Conservation (phyloP, 2,329 filamentous ascomycete species). For the Aureobasidium lini region DNA sequence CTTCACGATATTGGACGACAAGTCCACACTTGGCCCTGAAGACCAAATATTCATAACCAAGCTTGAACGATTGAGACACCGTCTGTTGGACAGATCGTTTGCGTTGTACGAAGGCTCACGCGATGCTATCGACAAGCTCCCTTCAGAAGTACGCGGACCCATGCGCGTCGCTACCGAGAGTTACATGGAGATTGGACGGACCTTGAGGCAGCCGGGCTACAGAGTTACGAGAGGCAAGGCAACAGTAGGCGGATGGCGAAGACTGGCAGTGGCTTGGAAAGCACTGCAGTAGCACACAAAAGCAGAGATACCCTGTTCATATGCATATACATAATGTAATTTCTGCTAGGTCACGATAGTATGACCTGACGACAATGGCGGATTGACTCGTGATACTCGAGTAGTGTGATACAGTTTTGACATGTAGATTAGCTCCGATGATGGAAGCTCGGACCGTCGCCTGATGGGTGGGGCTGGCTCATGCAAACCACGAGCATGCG, state of each 20-base stretch:
- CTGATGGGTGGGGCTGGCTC: not conserved
- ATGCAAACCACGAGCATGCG: not conserved
- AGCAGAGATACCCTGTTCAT: conserved; percentile 5
- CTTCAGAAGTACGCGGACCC: conserved; percentile 52
- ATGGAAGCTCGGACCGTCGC: conserved; percentile 1
- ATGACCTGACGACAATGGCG: not conserved
- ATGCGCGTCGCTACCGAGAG: conserved; percentile 65
- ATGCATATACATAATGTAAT: conserved; percentile 7
- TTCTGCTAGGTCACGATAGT: not conserved
- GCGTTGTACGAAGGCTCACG: conserved; percentile 49
- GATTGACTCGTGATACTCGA: not conserved
- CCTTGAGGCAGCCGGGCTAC: conserved; percentile 44
- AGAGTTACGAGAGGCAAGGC: conserved; percentile 38
- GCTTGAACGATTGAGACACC: conserved; percentile 45
- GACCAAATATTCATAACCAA: conserved; percentile 38
- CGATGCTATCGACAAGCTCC: conserved; percentile 53
- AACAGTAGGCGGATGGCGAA: conserved; percentile 40
- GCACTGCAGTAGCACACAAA: conserved; percentile 24
- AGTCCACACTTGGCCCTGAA: conserved; percentile 13
- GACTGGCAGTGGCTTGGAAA: conserved; percentile 52
- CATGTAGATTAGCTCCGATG: not conserved
- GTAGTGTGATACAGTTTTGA: not conserved
- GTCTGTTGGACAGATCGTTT: conserved; percentile 55
- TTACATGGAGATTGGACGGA: conserved; percentile 67
- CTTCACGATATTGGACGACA: conserved; percentile 14